These are phyloP conservation scores for Polytolypa hystricis DNA, from an alignment of 2,329 filamentous ascomycete genomes.

Conservation along the genomic window DNA sequence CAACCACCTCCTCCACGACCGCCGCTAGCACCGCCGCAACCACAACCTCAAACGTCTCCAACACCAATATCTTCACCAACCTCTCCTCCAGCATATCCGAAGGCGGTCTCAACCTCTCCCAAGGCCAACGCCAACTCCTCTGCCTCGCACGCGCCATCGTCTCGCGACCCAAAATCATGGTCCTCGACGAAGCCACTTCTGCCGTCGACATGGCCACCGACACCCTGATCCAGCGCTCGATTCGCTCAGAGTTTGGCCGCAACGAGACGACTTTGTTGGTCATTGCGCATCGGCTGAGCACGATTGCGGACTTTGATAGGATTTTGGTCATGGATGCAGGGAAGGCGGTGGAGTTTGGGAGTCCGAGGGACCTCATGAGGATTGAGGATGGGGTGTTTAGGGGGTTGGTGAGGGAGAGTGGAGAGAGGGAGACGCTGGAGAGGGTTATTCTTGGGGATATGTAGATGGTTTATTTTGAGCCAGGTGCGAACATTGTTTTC, in stretches of 20 bases:
- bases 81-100: conserved; percentile 56
- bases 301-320: conserved; percentile 65
- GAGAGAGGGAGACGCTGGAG: conserved; percentile 22
- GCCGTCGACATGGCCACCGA: conserved; percentile 72
- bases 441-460: conserved; percentile 17
- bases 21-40: conserved; percentile 31
- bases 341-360: conserved; percentile 55
- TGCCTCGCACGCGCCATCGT: conserved; percentile 65
- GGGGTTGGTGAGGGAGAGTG: conserved; percentile 40
- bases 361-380: conserved; percentile 51
- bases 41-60: conserved; percentile 17
- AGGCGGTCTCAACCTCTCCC: conserved; percentile 62
- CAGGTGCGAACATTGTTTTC: no score
- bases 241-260: conserved; percentile 57
- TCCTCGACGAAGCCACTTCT: conserved; percentile 68
- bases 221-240: conserved; percentile 59
- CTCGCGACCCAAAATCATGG: conserved; percentile 61
- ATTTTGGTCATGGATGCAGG: conserved; percentile 63
- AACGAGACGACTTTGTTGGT: conserved; percentile 55
- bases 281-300: conserved; percentile 65
- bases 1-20: conserved; percentile 22
- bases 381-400: conserved; percentile 43
- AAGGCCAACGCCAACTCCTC: conserved; percentile 65
- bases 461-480: no score
- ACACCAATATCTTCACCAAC: conserved; percentile 51